Percentiles rank a stretch among this genome's conserved stretches.
These are phyloP conservation scores for Cyberlindnera japonica DNA, from an alignment of 805 yeast genomes.

Conservation along the genomic window DNA sequence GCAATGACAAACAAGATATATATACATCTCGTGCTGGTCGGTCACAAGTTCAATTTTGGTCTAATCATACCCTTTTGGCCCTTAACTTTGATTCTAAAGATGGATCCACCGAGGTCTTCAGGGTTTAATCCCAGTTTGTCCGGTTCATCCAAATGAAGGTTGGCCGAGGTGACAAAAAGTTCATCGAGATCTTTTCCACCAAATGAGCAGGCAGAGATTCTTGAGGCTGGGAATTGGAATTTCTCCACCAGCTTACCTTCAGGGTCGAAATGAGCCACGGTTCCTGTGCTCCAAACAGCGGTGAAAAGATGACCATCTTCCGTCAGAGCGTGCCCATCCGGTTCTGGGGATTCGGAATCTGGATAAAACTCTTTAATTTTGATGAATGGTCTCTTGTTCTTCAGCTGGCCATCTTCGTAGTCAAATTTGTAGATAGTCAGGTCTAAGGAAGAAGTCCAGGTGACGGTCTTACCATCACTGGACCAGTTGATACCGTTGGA, in stretches of 20 bases:
- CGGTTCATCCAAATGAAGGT: slow-evolving; percentile 41
- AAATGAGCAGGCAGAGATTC: slow-evolving; percentile 63
- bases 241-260: slow-evolving; percentile 50
- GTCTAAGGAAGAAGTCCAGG: slow-evolving; percentile 51
- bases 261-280: slow-evolving; percentile 50
- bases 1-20: slow-evolving; percentile 7
- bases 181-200: slow-evolving; percentile 59
- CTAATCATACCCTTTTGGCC: slow-evolving; percentile 33
- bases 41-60: slow-evolving; percentile 18
- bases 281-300: slow-evolving; percentile 61
- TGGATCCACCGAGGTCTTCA: slow-evolving; percentile 59
- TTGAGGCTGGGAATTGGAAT: slow-evolving; percentile 52
- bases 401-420: slow-evolving; percentile 37
- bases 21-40: background rate
- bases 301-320: slow-evolving; percentile 49
- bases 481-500: slow-evolving; percentile 74
- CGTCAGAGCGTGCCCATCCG: slow-evolving; percentile 76
- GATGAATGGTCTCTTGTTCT: slow-evolving; percentile 39
- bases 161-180: slow-evolving; percentile 67
- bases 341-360: slow-evolving; percentile 47
- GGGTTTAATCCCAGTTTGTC: slow-evolving; percentile 28
- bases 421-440: slow-evolving; percentile 46
- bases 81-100: slow-evolving; percentile 44
- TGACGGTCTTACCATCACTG: slow-evolving; percentile 37
- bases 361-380: slow-evolving; percentile 30